Percentiles rank a stretch among this genome's conserved stretches.
Evolutionary conservation across 2,329 filamentous ascomycete species (phyloP).

Genomic region (Cordyceps javanica): DNA sequence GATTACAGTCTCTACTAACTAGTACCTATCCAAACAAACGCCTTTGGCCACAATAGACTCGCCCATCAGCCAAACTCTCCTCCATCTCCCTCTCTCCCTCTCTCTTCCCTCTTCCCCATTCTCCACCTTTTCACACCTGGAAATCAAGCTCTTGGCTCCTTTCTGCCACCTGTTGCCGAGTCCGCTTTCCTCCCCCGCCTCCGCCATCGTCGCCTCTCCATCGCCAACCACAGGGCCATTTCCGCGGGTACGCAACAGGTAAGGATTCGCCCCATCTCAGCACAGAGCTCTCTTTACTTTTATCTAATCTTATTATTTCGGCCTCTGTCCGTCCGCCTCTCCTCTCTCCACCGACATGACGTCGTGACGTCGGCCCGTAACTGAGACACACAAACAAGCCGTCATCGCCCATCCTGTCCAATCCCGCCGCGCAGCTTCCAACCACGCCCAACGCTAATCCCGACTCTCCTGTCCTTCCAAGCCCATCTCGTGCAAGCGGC

Average conservation of each 20-base stretch:
- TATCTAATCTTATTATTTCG: neutral
- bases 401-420: neutral
- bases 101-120: too few relatives aligned
- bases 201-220: neutral
- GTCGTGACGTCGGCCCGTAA: neutral
- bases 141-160: too few relatives aligned
- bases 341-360: neutral
- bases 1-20: too few relatives aligned
- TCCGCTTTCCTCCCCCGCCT: neutral
- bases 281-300: neutral
- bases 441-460: neutral
- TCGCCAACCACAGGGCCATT: neutral
- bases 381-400: neutral
- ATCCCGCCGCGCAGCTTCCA: neutral
- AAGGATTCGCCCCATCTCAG: neutral
- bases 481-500: neutral
- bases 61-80: too few relatives aligned
- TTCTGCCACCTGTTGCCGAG: too few relatives aligned
- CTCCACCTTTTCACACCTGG: too few relatives aligned
- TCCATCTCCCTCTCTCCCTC: too few relatives aligned
- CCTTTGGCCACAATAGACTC: too few relatives aligned
- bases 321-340: neutral
- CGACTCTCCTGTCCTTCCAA: neutral
- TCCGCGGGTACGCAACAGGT: neutral
- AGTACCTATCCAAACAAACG: too few relatives aligned